Conservation (phyloP, 108 stramenopile genomes). For the Cyclotella cryptica region DNA sequence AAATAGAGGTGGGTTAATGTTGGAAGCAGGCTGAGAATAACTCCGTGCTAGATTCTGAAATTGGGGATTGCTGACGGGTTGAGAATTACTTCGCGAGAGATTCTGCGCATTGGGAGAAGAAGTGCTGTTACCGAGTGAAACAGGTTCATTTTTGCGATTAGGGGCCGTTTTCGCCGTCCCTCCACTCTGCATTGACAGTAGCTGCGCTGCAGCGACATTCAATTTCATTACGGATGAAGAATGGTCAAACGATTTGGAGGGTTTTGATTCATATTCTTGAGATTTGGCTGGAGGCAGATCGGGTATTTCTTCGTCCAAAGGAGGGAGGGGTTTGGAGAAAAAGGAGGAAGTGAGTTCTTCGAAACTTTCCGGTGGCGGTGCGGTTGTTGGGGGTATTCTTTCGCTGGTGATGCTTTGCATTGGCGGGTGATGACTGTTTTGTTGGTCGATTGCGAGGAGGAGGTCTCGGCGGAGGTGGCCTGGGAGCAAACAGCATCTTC, state of each 20-base stretch:
- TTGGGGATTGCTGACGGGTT: background rate
- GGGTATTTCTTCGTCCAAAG: background rate
- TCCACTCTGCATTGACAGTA: slow-evolving; percentile 1
- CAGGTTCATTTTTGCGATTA: background rate
- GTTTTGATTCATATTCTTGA: background rate
- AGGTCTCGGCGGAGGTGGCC: background rate
- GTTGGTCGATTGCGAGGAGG: background rate
- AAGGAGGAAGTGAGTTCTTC: background rate
- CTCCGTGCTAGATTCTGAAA: background rate
- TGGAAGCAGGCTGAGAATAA: background rate
- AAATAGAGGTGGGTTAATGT: background rate
- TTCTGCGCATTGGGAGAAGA: background rate
- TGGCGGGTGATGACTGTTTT: background rate
- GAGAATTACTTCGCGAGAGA: background rate
- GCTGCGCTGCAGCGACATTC: background rate
- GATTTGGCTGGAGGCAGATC: background rate
- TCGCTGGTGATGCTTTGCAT: background rate
- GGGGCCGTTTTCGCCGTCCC: background rate
- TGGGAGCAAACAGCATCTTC: background rate
- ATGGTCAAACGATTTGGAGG: background rate
- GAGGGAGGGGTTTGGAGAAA: background rate
- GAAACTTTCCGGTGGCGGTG: background rate
- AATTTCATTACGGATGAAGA: background rate
- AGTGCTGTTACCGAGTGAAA: background rate
- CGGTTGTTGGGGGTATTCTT: background rate